Conservation (phyloP, 2,329 filamentous ascomycete species). For the Rugonectria rugulosa region DNA sequence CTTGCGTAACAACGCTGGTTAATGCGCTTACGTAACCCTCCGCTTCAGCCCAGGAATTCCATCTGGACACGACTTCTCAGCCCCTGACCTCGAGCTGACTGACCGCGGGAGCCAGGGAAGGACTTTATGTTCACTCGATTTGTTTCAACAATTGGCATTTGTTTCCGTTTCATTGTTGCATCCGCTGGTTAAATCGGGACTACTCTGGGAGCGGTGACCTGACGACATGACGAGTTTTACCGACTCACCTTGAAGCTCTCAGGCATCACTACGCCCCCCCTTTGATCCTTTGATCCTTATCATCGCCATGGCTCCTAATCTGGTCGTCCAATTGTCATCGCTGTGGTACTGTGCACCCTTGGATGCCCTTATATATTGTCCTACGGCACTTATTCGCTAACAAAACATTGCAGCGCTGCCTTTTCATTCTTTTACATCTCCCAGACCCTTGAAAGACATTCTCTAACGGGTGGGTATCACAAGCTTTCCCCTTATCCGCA, state of each 20-base stretch:
- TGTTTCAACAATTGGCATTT: not conserved
- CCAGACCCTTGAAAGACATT: slow-evolving; percentile 55
- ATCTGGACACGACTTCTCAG: slow-evolving; percentile 16
- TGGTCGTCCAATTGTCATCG: slow-evolving; percentile 34
- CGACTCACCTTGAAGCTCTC: slow-evolving; percentile 2
- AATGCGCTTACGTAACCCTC: slow-evolving; percentile 19
- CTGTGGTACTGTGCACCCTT: slow-evolving; percentile 28
- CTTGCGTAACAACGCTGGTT: slow-evolving; percentile 10
- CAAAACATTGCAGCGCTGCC: slow-evolving; percentile 47
- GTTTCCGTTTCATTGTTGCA: not conserved
- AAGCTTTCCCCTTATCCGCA: not conserved
- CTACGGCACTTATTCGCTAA: not conserved
- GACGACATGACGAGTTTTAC: slow-evolving; percentile 16
- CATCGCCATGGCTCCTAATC: slow-evolving; percentile 32
- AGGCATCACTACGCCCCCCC: not conserved
- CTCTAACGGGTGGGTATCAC: slow-evolving; percentile 52
- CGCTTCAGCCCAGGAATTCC: slow-evolving; percentile 5
- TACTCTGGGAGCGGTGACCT: not conserved
- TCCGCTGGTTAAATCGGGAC: not conserved
- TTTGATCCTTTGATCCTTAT: slow-evolving; percentile 6
- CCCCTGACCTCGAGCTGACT: slow-evolving; percentile 15
- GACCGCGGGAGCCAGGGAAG: not conserved
- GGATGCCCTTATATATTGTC: not conserved
- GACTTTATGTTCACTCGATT: slow-evolving; percentile 3
- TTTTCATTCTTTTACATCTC: slow-evolving; percentile 58